These are phyloP conservation scores for Tylopilus intermedius DNA, from an alignment of 768 basidiomycete species.

Conservation along the genomic window DNA sequence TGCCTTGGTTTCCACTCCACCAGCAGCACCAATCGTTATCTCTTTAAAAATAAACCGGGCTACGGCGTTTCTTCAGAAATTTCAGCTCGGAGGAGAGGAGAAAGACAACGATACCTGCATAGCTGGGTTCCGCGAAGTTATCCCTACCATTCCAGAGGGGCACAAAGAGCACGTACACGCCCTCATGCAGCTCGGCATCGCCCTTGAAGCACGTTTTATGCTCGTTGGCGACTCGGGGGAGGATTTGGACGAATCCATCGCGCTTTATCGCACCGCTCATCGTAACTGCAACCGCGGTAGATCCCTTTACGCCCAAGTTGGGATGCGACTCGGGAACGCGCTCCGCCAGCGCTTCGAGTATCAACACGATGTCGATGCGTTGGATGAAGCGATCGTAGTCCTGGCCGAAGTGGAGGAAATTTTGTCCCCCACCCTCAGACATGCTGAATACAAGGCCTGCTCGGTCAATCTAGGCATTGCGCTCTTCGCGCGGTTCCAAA, in stretches of 20 bases:
- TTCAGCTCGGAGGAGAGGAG: slow-evolving; percentile 6
- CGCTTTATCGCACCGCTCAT: slow-evolving; percentile 10
- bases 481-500: slow-evolving; percentile 17
- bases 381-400: slow-evolving; percentile 24
- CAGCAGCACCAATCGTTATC: neutral
- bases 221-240: neutral
- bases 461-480: slow-evolving; percentile 10
- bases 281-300: slow-evolving; percentile 7
- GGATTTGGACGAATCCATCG: slow-evolving; percentile 27
- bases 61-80: slow-evolving; percentile 12
- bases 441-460: slow-evolving; percentile 1
- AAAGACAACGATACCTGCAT: slow-evolving; percentile 9
- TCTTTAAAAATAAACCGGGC: slow-evolving; percentile 13
- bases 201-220: slow-evolving; percentile 18
- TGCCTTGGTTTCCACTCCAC: slow-evolving; percentile 4
- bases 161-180: slow-evolving; percentile 8
- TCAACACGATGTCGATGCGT: slow-evolving; percentile 1
- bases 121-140: slow-evolving; percentile 11
- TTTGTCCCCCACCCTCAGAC: slow-evolving; percentile 1
- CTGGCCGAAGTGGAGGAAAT: slow-evolving; percentile 18
- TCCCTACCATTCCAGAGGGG: slow-evolving; percentile 7
- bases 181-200: slow-evolving; percentile 14
- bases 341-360: slow-evolving; percentile 12
- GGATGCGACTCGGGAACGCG: slow-evolving; percentile 16
- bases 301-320: slow-evolving; percentile 3